Evolutionary conservation across 1,284 basidiomycete genomes (phyloP), one percentile per base, ranked within the genome.

Genomic region (Gomphus bonarii): DNA sequence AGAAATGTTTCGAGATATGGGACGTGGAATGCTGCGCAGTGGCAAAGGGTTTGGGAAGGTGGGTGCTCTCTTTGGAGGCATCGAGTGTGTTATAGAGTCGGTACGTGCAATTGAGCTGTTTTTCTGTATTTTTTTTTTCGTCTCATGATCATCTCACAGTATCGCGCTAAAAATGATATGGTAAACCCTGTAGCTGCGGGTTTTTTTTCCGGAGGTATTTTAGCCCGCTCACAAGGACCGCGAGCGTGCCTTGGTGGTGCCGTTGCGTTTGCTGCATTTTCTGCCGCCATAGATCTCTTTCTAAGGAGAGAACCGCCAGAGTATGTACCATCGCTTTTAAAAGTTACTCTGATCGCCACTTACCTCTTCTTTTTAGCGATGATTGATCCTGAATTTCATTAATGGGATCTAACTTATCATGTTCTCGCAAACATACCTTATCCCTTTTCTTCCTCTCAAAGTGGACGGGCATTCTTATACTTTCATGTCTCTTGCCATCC

Each of bases 41-140:
- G 95, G 95, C 12, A 93, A 88, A 68, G 90, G 93, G 0, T 98
- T 98, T 66, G 95, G 86, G 1, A 97, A 95, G 73, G 91, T 99
- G 50, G 95, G 95, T 16, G 91, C 90, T 5, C 67, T 99, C 50
- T 99, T 93, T 69, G 86, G 91, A 16, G 94, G 95, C 31, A 84
- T 92, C 14, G 97, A 99, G 72, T 99, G 95, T 67, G 85, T 92
- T 61, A 89, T 98, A 59, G 95, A 99, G 74, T 91, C 88, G 60
- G 95, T 93, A 70, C 72, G 94, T 84, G 11, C 25, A 52, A 18
- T 33, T 10, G 22, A 20, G 16, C 46, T 33, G n/a, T 31, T 36
- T 43, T 50, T 36, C 25, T 25, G 40, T 10, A 40, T 33, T 40
- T 42, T 58, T 31, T 38, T 38, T 58, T 53, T n/a, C 20, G 10